Evolutionary conservation across 2,329 filamentous ascomycete species (phyloP), one percentile per base, ranked within the genome.

Genomic region (Aspergillus puulaauensis): DNA sequence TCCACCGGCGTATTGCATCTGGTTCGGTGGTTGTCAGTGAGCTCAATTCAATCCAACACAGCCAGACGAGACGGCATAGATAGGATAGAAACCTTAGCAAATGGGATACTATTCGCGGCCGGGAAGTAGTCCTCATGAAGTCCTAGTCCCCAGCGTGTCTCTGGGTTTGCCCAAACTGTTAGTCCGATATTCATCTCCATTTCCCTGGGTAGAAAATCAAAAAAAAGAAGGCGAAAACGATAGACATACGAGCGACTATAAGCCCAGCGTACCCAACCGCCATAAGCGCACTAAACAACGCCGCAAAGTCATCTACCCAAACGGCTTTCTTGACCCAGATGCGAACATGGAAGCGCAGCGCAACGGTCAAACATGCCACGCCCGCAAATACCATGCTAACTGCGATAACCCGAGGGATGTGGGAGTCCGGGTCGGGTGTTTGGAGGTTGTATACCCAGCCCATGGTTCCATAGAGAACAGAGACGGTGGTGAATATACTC

Each of bases 381-480:
- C 60, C 59, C 17, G 67, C 54, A 49, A 70, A 70, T 3, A 56
- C 54, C 27, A 70, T 17, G 31, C 59, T 58, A 48, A 69, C 52
- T 9, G 56, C 62, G 43, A 71, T 69, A 19, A 70, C 59, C 1
- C 56, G 62, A 4, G 59, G 21, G 8, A 66, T 60, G 2, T 65
- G 53, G 21, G 56, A 66, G 33, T 67, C 50, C 15, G 64, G 64
- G 45, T 71, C 68, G 5, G 60, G 52, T 27, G 50, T 40, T 2
- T 66, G 35, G 47, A 69, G 66, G 24, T 71, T 71, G 52, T 70
- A 58, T 19, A 72, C 67, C 69, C 70, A 71, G 56, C 58, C 53
- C 68, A 72, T 72, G 46, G 43, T 52, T 41, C 37, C 41, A 24
- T 19, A 12, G 6, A 27, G 24, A 27, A 27, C 24, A 27, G 24